Percentiles rank a stretch among this genome's conserved stretches.
Evolutionary conservation across 352 stramenopile genomes (phyloP).

Genomic region (Phytophthora idaei): DNA sequence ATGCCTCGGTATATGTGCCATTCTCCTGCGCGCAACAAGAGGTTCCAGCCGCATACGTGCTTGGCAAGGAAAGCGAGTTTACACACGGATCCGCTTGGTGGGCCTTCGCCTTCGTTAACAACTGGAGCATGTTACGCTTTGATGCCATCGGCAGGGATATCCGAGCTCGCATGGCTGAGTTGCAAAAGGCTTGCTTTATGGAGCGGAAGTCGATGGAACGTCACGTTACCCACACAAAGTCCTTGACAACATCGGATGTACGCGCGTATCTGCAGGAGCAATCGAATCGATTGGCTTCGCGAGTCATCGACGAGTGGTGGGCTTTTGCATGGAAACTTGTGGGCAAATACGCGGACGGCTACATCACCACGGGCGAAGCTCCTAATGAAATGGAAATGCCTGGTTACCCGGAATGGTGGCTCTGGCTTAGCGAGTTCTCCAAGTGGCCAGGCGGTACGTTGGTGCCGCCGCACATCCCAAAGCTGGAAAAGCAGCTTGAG

Average conservation of each 20-base stretch:
- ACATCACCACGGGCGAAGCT: slow-evolving; percentile 71
- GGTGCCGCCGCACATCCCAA: slow-evolving; percentile 41
- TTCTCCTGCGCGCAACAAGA: slow-evolving; percentile 69
- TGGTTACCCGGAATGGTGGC: slow-evolving; percentile 74
- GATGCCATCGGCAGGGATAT: slow-evolving; percentile 77
- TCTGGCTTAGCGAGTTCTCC: slow-evolving; percentile 62
- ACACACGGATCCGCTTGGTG: slow-evolving; percentile 71
- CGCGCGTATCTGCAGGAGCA: slow-evolving; percentile 42
- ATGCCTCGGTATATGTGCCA: slow-evolving; percentile 76
- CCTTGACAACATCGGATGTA: slow-evolving; percentile 16
- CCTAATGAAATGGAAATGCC: slow-evolving; percentile 56
- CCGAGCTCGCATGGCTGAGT: slow-evolving; percentile 34
- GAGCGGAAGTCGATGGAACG: slow-evolving; percentile 32
- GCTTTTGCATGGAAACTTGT: slow-evolving; percentile 70
- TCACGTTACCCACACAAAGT: slow-evolving; percentile 24
- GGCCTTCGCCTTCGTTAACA: slow-evolving; percentile 89
- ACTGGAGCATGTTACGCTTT: slow-evolving; percentile 86
- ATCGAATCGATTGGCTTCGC: slow-evolving; percentile 58
- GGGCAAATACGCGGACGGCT: slow-evolving; percentile 77
- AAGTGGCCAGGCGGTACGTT: slow-evolving; percentile 74
- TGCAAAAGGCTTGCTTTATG: slow-evolving; percentile 53
- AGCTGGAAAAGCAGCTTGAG: slow-evolving; percentile 48
- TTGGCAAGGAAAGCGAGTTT: slow-evolving; percentile 80
- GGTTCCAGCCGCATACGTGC: slow-evolving; percentile 56
- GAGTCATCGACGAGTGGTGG: slow-evolving; percentile 75